A percentile compares a stretch with the other conserved stretches of the same genome.
These are phyloP conservation scores for Oidiodendron maius DNA, from an alignment of 495 filamentous ascomycete species.

Conservation along the genomic window DNA sequence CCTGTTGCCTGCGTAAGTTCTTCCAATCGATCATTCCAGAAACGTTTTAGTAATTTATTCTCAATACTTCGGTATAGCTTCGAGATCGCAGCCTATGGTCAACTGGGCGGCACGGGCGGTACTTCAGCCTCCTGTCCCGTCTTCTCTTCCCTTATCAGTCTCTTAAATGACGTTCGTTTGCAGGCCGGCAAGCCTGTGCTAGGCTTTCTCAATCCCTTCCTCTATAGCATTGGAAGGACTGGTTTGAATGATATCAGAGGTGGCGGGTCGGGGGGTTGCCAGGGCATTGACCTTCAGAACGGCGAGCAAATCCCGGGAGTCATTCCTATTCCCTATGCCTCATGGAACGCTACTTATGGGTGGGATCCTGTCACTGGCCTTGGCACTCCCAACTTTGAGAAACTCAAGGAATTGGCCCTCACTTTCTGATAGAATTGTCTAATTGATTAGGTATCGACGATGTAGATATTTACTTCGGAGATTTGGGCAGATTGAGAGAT, in stretches of 20 bases:
- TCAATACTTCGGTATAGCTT: too few species aligned
- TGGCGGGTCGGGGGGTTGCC: constrained; percentile 39
- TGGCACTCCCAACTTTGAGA: constrained; percentile 47
- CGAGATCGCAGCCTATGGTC: constrained; percentile 18
- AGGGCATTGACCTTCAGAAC: constrained; percentile 5
- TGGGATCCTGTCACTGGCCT: too few species aligned
- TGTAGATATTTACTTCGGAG: too few species aligned
- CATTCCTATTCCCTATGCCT: constrained; percentile 8
- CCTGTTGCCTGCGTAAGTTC: constrained; percentile 4
- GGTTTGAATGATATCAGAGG: constrained; percentile 43
- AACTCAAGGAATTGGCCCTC: too few species aligned
- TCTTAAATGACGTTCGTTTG: constrained; percentile 44
- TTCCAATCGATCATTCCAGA: too few species aligned
- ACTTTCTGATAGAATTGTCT: too few species aligned
- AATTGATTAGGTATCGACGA: too few species aligned
- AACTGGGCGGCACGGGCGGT: constrained; percentile 24
- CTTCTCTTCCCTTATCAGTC: constrained; percentile 31
- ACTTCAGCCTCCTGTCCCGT: constrained; percentile 34
- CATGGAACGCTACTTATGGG: constrained; percentile 28
- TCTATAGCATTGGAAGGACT: constrained; percentile 37
- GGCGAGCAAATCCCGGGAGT: not conserved
- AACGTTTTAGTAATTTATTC: too few species aligned
- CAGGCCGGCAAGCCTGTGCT: constrained; percentile 33
- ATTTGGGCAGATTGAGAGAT: too few species aligned
- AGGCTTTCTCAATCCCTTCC: constrained; percentile 47